Evolutionary conservation across 2,329 filamentous ascomycete genomes (phyloP).

Genomic region (Stachybotrys echinatus): DNA sequence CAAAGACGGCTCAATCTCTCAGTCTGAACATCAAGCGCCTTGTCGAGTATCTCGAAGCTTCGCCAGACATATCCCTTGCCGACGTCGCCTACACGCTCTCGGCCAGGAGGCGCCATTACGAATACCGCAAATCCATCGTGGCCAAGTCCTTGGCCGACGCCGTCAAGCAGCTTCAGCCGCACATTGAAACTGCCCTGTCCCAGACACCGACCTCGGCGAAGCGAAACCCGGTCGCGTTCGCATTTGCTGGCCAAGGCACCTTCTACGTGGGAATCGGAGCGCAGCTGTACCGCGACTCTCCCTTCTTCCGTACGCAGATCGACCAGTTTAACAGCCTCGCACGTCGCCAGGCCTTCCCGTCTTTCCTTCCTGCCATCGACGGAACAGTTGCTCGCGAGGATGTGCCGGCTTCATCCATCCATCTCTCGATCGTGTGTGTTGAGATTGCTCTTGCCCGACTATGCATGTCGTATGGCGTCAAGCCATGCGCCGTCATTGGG

Average conservation of each 20-base stretch:
- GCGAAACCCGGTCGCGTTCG: conserved; percentile 28
- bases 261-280: conserved; percentile 22
- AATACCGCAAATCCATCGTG: conserved; percentile 47
- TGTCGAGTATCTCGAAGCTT: conserved; percentile 45
- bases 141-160: conserved; percentile 47
- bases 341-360: conserved; percentile 27
- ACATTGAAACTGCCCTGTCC: background rate
- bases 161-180: conserved; percentile 40
- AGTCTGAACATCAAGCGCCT: conserved; percentile 52
- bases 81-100: conserved; percentile 64
- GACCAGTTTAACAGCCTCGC: conserved; percentile 24
- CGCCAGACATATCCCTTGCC: conserved; percentile 46
- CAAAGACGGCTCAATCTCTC: conserved; percentile 50
- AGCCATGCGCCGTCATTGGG: conserved; percentile 34
- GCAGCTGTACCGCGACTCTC: conserved; percentile 24
- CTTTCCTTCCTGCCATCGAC: conserved; percentile 36
- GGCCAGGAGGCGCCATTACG: conserved; percentile 58
- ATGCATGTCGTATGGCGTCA: conserved; percentile 25
- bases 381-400: conserved; percentile 23
- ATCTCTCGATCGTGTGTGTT: conserved; percentile 32
- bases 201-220: background rate
- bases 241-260: conserved; percentile 41
- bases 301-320: conserved; percentile 27
- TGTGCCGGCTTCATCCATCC: conserved; percentile 15
- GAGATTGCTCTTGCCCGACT: conserved; percentile 35